phyloP scores from a whole-genome alignment of 345 rosid species.

The Jatropha curcas region DNA sequence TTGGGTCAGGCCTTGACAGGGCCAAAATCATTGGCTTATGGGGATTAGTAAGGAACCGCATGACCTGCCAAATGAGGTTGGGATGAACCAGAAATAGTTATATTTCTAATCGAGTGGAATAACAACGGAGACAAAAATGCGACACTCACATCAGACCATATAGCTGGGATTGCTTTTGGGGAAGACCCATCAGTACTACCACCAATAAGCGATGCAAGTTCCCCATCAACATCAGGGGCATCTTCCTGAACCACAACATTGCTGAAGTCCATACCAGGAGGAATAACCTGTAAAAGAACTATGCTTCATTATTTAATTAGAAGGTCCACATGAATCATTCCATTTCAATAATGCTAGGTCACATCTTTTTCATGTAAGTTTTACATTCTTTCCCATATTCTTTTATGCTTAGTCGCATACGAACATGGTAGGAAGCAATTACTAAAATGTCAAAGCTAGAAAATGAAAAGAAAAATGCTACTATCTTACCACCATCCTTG shows the following conservation, averaged over 20 bases:
- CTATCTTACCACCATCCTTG: slow-evolving; percentile 86
- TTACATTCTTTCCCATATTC: background rate
- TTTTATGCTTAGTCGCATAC: background rate
- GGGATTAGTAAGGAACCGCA: slow-evolving; percentile 90
- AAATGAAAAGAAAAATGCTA: background rate
- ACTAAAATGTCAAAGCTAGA: background rate
- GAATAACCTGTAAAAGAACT: slow-evolving; percentile 66
- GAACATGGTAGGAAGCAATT: background rate
- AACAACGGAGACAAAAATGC: slow-evolving; percentile 5
- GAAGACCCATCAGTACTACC: slow-evolving; percentile 69
- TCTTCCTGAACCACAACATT: slow-evolving; percentile 92
- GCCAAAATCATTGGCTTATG: slow-evolving; percentile 98
- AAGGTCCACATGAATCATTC: slow-evolving; percentile 10
- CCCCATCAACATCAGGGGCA: slow-evolving; percentile 74
- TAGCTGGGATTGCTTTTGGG: slow-evolving; percentile 80
- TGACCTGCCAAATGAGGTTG: slow-evolving; percentile 48
- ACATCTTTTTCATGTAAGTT: background rate
- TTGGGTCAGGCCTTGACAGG: slow-evolving; percentile 94
- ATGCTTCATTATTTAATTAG: slow-evolving; percentile 9
- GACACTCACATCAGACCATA: slow-evolving; percentile 87
- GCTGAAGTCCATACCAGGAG: slow-evolving; percentile 99
- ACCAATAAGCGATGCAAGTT: slow-evolving; percentile 52
- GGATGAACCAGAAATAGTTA: slow-evolving; percentile 6
- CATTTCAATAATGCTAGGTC: background rate
- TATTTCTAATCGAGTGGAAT: background rate